Base-by-base conservation (phyloP, 1,284 basidiomycete genomes). In the Chalciporus sp. region DNA sequence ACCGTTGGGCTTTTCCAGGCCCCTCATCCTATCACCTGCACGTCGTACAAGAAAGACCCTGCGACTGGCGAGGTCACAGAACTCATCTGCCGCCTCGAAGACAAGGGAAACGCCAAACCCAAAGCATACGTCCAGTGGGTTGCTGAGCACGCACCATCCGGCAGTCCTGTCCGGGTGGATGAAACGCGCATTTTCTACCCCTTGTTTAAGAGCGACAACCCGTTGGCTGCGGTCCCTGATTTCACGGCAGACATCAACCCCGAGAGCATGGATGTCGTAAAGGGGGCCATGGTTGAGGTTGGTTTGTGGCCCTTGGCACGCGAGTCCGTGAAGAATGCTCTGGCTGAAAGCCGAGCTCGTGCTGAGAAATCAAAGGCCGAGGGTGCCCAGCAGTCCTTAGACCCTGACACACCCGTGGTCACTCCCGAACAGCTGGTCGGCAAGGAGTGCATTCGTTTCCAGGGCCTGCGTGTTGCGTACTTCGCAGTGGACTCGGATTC, bases 71-170 rank as follows among this genome's bases (percentile, higher is more conserved):
- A 84, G 48, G 88, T 96, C 9, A 79, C 78, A 4, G 94, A 96
- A 73, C 82, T 99, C 45, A 71, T 89, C 49, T 93, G 89, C 69
- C 82, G 79, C 37, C 76, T 95, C 28, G 94, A 98, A 71, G 83
- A 93, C 60, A 80, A 78, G 39, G 81, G 79, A 10, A 69, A 77
- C 10, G 88, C 85, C 72, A 98, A 98, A 71, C 90, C 95, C 29
- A 97, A 98, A 72, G 89, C 95, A 14, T 99, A 89, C 76, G 94
- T 99, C 67, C 97, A 99, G 70, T 99, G 97, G 97, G 92, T 99
- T 16, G 94, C 93, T 42, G 88, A 92, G 61, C 90, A 95, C 65
- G 78, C 83, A 11, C 76, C 86, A 7, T 87, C 87, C 0, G 82
- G 86, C 11, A 92, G 89, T 58, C 94, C 95, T 10, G 88, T 98